Conservation (phyloP, 495 filamentous ascomycete genomes). For the Talaromyces wortmannii region DNA sequence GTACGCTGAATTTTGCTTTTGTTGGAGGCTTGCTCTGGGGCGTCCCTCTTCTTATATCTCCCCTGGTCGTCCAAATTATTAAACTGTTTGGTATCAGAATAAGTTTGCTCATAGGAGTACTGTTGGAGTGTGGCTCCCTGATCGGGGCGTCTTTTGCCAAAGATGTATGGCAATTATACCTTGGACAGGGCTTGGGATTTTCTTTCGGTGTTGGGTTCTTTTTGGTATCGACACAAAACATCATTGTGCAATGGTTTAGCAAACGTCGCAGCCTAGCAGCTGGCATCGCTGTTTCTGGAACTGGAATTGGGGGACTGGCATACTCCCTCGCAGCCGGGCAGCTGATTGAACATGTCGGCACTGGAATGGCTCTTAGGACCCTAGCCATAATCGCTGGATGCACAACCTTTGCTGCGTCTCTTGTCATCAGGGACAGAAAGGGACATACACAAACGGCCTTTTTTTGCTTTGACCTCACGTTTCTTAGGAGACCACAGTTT, state of each 20-base stretch:
- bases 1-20: constrained; percentile 59
- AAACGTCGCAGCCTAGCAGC: constrained; percentile 64
- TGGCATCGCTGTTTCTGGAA: constrained; percentile 64
- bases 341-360: constrained; percentile 53
- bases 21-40: constrained; percentile 67
- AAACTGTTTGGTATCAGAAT: constrained; percentile 45
- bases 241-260: constrained; percentile 76
- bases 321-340: constrained; percentile 43
- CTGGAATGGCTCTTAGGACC: constrained; percentile 70
- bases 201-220: constrained; percentile 71
- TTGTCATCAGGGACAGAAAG: constrained; percentile 66
- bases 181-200: constrained; percentile 71
- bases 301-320: constrained; percentile 67
- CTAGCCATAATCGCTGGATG: constrained; percentile 60
- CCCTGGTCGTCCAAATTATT: constrained; percentile 54
- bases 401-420: constrained; percentile 53
- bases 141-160: constrained; percentile 63
- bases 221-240: constrained; percentile 63
- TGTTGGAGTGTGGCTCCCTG: constrained; percentile 53
- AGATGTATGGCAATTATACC: constrained; percentile 64
- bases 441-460: constrained; percentile 57
- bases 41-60: constrained; percentile 55
- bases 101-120: constrained; percentile 52
- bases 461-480: constrained; percentile 48
- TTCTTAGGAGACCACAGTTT: constrained; percentile 57